Evolutionary conservation across 164 flowering plant genomes (phyloP), one percentile per base, ranked within the genome.

Genomic region (Piper betle): DNA sequence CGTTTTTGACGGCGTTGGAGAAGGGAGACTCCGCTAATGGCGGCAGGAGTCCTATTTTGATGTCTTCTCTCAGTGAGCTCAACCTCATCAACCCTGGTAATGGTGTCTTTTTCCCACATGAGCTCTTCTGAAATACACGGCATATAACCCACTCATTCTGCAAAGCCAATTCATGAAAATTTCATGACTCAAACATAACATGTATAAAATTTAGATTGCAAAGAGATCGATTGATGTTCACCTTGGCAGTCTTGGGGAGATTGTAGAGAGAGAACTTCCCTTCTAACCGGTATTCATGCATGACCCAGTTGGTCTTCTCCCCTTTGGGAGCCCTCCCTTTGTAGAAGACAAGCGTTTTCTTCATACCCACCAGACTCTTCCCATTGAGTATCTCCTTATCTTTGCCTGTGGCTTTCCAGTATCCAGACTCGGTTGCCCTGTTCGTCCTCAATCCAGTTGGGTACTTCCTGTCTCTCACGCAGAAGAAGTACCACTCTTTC

Each of bases 121-220:
- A 61, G 61, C 73, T 82, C 80, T 94, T 94, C 38, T 94, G 78
- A 63, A 90, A 94, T 5, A 94, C 80, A 76, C 99, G 81, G 69
- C 87, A 75, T n/a, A 91, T 84, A 65, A 88, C 97, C 99, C 99
- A 94, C 63, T 94, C 99, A 70, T 87, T 88, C 99, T 94, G 79
- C 71, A 75, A 25, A 25, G 33, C 2, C 33, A 25, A 25, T 25
- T 0, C 33, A 25, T 25, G 33, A 25, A 25, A 25, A 25, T 25
- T 25, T 25, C 33, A 25, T 25, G 33, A 25, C 33, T 25, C 33
- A 25, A 25, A 25, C 33, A 25, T 25, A 0, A 25, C 33, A 25
- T 25, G 33, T 25, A 25, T 25, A 25, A 25, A 25, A 25, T 25
- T 25, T 25, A 25, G 1, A 25, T 25, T 25, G 33, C 33, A 25